Base-by-base conservation (phyloP, 2,329 filamentous ascomycete species). In the Endothia cerciana region DNA sequence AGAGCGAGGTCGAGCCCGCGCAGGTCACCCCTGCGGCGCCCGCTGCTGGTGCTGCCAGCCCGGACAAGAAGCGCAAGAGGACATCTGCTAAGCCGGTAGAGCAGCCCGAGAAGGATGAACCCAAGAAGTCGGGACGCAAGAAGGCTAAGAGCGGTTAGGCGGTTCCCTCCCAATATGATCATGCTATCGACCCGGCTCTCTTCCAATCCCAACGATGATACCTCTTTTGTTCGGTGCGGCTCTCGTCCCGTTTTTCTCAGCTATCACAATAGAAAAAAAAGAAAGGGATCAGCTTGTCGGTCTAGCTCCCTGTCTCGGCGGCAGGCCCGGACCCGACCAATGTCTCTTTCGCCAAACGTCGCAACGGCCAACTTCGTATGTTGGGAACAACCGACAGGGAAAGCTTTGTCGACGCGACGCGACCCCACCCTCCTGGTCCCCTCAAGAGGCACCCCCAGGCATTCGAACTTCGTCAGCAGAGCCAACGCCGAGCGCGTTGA, bases 51-150 rank as follows among this genome's bases (percentile, higher is more conserved):
- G 75, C 77, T 38, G 81, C 81, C 64, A 87, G 83, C 75, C 85
- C 86, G 38, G 86, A 86, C 70, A 87, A 87, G 82, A 89, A 89
- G 85, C 82, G 86, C 71, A 84, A 88, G 77, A 79, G 87, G 66
- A 78, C 80, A 11, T 85, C 84, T 71, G 88, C 88, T 55, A 68
- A 68, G 67, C 67, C 67, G 81, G 83, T 79, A 49, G 78, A 78
- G 36, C 84, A 86, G 66, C 75, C 78, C 65, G 78, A 83, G 65
- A 77, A 78, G 70, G 85, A 87, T 73, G 85, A 88, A 74, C 82
- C 83, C 69, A 86, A 86, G 82, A 87, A 86, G 79, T 84, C 82
- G 63, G 81, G 80, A 70, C 83, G 83, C 74, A 87, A 87, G 82
- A 87, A 87, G 84, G 81, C 78, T 80, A 79, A 79, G 74, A 75